A percentile compares a stretch with the other conserved stretches of the same genome.
Conservation (phyloP, 1,284 basidiomycete genomes). For the Apiotrichum akiyoshidainum region DNA sequence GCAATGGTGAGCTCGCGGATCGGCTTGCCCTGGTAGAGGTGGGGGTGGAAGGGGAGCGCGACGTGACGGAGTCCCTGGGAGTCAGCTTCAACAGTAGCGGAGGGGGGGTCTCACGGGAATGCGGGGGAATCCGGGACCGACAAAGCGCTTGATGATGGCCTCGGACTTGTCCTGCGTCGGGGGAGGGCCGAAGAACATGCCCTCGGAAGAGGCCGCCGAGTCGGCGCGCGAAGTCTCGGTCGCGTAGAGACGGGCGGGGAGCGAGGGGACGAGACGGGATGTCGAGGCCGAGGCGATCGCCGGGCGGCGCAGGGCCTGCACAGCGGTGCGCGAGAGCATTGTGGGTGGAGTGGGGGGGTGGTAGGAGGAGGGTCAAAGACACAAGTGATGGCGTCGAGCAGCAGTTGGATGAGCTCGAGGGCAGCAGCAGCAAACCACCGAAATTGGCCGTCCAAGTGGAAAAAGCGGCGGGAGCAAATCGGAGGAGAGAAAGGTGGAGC, state of each 20-base stretch:
- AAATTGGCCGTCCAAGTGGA: conserved; percentile 15
- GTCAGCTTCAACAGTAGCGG: not conserved
- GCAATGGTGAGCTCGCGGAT: conserved; percentile 78
- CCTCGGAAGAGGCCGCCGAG: conserved; percentile 10
- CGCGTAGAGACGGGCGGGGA: conserved; percentile 20
- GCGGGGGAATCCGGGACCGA: conserved; percentile 43
- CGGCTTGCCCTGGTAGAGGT: conserved; percentile 79
- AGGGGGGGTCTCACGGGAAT: conserved; percentile 39
- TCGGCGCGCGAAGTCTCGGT: conserved; percentile 16
- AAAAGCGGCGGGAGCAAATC: conserved; percentile 5
- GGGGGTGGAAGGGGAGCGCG: conserved; percentile 71
- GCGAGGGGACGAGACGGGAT: conserved; percentile 4
- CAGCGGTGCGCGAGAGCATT: conserved; percentile 29
- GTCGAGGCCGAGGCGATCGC: conserved; percentile 26
- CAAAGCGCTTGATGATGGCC: conserved; percentile 42
- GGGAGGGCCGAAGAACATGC: conserved; percentile 28
- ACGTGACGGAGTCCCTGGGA: conserved; percentile 73
- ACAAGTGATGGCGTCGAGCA: not conserved
- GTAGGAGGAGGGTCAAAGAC: not conserved
- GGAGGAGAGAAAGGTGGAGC: not conserved
- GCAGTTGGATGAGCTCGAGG: not conserved
- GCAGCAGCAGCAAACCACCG: conserved; percentile 1
- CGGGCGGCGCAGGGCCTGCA: conserved; percentile 19
- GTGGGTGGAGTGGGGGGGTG: conserved; percentile 1
- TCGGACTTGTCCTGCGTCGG: conserved; percentile 22